Evolutionary conservation across 176 grass and related monocot species (phyloP).

Genomic region (Oropetium thomaeum): DNA sequence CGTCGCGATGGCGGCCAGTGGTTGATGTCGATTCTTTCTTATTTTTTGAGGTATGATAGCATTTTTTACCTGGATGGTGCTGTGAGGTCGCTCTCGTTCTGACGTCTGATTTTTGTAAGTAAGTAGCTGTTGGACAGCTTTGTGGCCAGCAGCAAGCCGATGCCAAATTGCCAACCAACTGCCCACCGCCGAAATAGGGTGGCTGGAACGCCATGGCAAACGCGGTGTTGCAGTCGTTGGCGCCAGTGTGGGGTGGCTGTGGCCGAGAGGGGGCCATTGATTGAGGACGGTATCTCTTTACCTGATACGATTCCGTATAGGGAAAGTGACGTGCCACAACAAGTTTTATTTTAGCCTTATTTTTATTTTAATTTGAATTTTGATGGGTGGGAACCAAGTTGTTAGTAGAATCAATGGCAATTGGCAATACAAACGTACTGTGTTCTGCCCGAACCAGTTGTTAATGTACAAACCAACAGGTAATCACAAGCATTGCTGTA

Average conservation of each 20-base stretch:
- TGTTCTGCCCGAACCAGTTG: no score
- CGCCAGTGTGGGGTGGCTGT: not conserved
- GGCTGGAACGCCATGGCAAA: not conserved
- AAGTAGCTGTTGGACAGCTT: not conserved
- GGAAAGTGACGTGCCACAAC: not conserved
- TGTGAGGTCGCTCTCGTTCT: not conserved
- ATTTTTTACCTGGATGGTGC: not conserved
- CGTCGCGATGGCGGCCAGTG: not conserved
- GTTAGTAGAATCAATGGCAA: no score
- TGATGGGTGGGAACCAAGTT: no score
- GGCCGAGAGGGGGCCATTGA: no score
- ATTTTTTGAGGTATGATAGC: not conserved
- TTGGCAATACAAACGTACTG: no score
- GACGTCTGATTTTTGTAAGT: not conserved
- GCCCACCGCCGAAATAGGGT: not conserved
- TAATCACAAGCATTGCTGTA: no score
- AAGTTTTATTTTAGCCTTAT: no score
- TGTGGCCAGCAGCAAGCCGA: not conserved
- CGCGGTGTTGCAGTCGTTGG: not conserved
- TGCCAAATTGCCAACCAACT: constrained; percentile 13
- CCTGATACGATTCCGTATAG: not conserved
- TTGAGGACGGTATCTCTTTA: not conserved
- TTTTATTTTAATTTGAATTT: no score
- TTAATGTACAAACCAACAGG: no score
- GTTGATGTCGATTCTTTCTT: not conserved